Evolutionary conservation across 345 rosid species (phyloP), one percentile per base, ranked within the genome.

Genomic region (Salix caprea): DNA sequence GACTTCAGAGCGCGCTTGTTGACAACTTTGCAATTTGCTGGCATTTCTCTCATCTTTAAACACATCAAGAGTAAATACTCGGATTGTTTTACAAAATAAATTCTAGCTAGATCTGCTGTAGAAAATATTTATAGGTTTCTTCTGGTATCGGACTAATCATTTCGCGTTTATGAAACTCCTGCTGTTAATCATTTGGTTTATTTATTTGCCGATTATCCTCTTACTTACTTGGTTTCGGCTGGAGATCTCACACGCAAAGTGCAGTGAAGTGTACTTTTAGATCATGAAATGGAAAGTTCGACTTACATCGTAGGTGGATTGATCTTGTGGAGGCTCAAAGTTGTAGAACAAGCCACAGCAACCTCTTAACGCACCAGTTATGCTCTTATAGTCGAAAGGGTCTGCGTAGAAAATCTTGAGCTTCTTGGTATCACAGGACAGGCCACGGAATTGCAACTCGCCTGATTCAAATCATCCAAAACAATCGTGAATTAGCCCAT

Each of bases 381-480:
- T 82, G 82, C 90, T 89, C 21, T 91, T 84, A 50, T 87, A 89
- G 71, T 91, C 92, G 65, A 91, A 89, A 2, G 87, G 88, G 64
- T 91, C 95, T 14, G 87, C 84, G 3, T 70, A 65, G 72, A 87
- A 89, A 50, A 88, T 68, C 80, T 81, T 87, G 73, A 91, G 71
- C 60, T 80, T 89, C 69, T 88, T 73, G 67, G 66, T 77, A 4
- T 81, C 82, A 23, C 65, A 1, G 13, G 34, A 36, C 30, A 74
- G 42, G 37, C 65, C 84, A 52, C 73, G 77, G 21, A 79, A 44
- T 58, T 82, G 73, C 78, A 81, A 64, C 36, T 74, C 79, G 3
- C 77, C 87, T 84, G 26, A 9, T n/a, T 58, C 14, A 58, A 10
- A 58, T n/a, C 24, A 23, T n/a, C 62, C 62, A 58, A n/a, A n/a